Evolutionary conservation across 257 asterid genomes (phyloP), one percentile per base, ranked within the genome.

Genomic region (Solanum pennellii): DNA sequence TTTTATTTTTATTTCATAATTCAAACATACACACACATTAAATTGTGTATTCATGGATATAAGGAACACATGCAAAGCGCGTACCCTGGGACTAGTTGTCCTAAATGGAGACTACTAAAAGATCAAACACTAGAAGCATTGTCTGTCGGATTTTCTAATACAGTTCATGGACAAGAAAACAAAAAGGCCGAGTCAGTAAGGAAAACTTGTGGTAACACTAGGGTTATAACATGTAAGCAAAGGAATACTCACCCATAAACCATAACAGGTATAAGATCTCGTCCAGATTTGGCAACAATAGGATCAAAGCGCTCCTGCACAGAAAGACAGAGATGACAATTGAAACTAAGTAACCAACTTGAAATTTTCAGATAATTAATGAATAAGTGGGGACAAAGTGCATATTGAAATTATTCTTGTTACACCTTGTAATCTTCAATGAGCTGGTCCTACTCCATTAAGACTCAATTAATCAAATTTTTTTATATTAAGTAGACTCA

Each of bases 201-300:
- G 35, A 80, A 21, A 80, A 47, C 44, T 47, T 16, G 44, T 77
- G 39, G 62, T 29, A 27, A 80, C 84, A 29, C 29, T 80, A 29
- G 42, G 68, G 62, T 16, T 80, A 23, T 18, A 71, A 73, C 39
- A 16, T 27, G 68, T 18, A 72, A 73, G 59, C 44, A 13, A 86
- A 89, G 62, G 62, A 60, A 82, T 65, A 77, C 99, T 92, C 90
- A 97, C 99, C 99, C 99, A 66, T 97, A 96, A 71, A 97, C 99
- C 99, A 97, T 96, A 91, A 97, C 94, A 27, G 99, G 99, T 89
- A 97, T 97, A 89, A 97, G 96, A 91, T 97, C 99, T n/a, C 98
- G 94, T 86, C 99, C 99, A 87, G 98, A 93, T 91, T 89, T 92
- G 86, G 98, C 97, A 91, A 95, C 94, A 90, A 97, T 97, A 82